Base-by-base conservation (phyloP, 768 basidiomycete species). In the Kwoniella europaea region DNA sequence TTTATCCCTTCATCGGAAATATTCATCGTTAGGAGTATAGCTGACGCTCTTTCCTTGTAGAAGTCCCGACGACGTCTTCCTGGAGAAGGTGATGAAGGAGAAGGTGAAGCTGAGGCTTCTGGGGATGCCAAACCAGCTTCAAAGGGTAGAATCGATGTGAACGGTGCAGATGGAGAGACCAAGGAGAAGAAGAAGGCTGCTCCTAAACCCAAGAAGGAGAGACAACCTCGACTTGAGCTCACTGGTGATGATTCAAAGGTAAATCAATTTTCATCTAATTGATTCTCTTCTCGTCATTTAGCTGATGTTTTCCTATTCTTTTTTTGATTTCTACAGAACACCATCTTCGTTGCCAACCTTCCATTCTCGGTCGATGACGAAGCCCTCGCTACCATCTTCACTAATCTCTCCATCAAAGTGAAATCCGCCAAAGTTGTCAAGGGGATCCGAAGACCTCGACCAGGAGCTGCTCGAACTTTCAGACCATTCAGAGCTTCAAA, bases 261-360 rank as follows among this genome's bases (percentile, higher is more conserved):
- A 55, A 67, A 81, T 74, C 0, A 6, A 35, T 35, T 1, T 35
- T 35, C 7, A 35, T 1, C 5, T 9, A 35, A 35, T 35, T 7
- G 6, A 7, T 35, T 4, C 7, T 35, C 5, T 35, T 35, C 7
- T 35, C 5, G 0, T 35, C 35, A 35, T 35, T 7, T 9, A 6
- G 35, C 35, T 35, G 35, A 35, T 35, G 7, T 35, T 0, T 5
- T 7, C 35, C 7, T 6, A 24, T 24, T 24, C 24, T n/a, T 9
- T n/a, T 9, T 46, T 63, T 20, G 16, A n/a, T 44, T 42, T 15
- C 6, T 16, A 10, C 50, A 83, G 80, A 82, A 74, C 69, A 74
- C 92, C 86, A 87, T 98, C 75, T 98, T 98, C 79, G 94, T 98
- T 77, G 96, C 95, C 86, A 98, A 98, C 87, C 93, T 98, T 71